phyloP scores from a whole-genome alignment of 1,284 basidiomycete species.

The Fistulinella cinereoalba region DNA sequence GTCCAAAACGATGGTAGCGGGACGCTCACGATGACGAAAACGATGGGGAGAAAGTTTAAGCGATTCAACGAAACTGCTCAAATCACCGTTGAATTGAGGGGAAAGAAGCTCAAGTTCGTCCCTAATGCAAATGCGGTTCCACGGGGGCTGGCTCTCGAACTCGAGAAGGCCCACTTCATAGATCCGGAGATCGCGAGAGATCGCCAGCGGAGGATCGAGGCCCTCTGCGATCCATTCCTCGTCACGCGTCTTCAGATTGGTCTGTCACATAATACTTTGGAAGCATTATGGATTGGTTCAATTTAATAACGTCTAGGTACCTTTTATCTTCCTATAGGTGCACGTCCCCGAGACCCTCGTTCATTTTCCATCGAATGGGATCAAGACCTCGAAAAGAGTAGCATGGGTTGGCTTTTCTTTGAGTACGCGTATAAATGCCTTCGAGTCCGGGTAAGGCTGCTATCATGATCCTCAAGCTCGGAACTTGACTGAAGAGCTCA shows the following conservation, averaged over 20 bases:
- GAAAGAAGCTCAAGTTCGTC: constrained; percentile 30
- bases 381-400: constrained; percentile 39
- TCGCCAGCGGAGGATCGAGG: constrained; percentile 43
- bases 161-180: constrained; percentile 60
- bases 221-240: constrained; percentile 47
- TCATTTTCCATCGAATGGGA: constrained; percentile 68
- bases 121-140: constrained; percentile 18
- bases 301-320: constrained; percentile 16
- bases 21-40: constrained; percentile 41
- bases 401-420: constrained; percentile 54
- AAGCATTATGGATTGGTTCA: not conserved
- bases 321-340: constrained; percentile 32
- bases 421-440: constrained; percentile 66
- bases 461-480: no score
- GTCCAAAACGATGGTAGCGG: constrained; percentile 61
- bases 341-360: constrained; percentile 39
- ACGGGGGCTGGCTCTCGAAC: constrained; percentile 30
- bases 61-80: constrained; percentile 39
- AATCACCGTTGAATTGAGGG: constrained; percentile 39
- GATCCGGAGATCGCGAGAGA: constrained; percentile 58
- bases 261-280: constrained; percentile 15
- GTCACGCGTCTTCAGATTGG: constrained; percentile 64
- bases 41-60: constrained; percentile 47
- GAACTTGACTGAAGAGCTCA: not conserved
- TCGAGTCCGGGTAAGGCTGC: constrained; percentile 47